Conservation (phyloP, 352 stramenopile genomes). For the Phytopythium helicoides region DNA sequence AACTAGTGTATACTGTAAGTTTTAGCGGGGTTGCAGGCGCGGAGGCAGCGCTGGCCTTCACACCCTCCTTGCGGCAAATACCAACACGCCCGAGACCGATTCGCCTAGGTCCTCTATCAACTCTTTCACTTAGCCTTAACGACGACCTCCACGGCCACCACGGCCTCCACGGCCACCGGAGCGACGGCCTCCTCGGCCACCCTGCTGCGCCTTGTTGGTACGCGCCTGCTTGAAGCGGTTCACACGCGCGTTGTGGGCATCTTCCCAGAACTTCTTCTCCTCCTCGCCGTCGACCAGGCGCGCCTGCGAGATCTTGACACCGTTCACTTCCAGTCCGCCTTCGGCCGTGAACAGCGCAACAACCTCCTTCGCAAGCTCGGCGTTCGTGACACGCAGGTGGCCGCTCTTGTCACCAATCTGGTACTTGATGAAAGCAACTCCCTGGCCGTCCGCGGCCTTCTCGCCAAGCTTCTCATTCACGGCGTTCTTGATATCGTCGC, state of each 20-base stretch:
- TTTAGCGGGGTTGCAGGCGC: conserved; percentile 4
- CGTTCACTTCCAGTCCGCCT: conserved; percentile 67
- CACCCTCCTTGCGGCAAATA: background rate
- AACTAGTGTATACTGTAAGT: conserved; percentile 23
- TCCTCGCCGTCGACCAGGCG: conserved; percentile 67
- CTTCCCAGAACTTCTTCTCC: conserved; percentile 86
- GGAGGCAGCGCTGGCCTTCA: background rate
- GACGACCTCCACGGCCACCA: conserved; percentile 31
- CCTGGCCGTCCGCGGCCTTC: conserved; percentile 51
- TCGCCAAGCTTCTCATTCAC: conserved; percentile 83
- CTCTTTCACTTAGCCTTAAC: conserved; percentile 18
- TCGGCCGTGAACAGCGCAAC: conserved; percentile 54
- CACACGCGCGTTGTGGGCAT: conserved; percentile 61
- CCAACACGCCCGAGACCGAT: conserved; percentile 3
- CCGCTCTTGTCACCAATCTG: conserved; percentile 74
- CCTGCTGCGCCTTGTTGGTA: conserved; percentile 66
- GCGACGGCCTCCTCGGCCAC: conserved; percentile 30
- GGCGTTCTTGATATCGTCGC: conserved; percentile 84
- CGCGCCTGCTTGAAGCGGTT: conserved; percentile 80
- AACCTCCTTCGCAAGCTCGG: conserved; percentile 62
- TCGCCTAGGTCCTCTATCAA: conserved; percentile 19
- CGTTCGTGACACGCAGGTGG: conserved; percentile 56
- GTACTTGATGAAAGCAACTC: conserved; percentile 86
- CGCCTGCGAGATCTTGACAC: conserved; percentile 54
- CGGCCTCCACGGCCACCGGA: conserved; percentile 35